Evolutionary conservation across 495 filamentous ascomycete genomes (phyloP).

Genomic region (Penicillium goetzii): DNA sequence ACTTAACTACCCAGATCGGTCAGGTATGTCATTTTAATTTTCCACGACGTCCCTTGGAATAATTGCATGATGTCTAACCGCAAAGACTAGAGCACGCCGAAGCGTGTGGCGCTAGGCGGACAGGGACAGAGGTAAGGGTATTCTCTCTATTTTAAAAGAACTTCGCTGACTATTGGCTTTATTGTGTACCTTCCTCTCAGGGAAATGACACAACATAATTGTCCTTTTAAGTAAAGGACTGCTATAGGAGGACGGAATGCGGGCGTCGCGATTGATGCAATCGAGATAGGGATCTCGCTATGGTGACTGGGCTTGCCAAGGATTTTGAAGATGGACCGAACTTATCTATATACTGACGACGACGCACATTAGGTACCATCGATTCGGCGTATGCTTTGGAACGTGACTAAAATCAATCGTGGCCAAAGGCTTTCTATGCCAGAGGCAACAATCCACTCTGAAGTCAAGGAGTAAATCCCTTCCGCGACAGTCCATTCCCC

Average conservation of each 20-base stretch:
- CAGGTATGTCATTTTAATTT: conserved; percentile 4
- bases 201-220: conserved; percentile 1
- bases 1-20: neutral
- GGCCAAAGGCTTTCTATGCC: conserved; percentile 5
- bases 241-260: neutral
- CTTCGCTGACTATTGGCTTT: conserved; percentile 7
- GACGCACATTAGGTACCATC: conserved; percentile 7
- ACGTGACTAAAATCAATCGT: conserved; percentile 3
- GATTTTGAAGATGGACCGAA: neutral
- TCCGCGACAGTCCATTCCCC: neutral
- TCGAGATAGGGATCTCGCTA: neutral
- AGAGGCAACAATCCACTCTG: conserved; percentile 7
- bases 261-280: neutral
- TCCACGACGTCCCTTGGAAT: conserved; percentile 1
- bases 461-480: neutral
- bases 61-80: conserved; percentile 2
- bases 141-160: conserved; percentile 6
- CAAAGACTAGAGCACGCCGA: conserved; percentile 1
- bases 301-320: conserved; percentile 3
- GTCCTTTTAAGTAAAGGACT: conserved; percentile 4
- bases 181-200: conserved; percentile 4
- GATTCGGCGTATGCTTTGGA: neutral
- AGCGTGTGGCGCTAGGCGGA: neutral
- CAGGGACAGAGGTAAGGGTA: conserved; percentile 2
- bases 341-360: conserved; percentile 7